phyloP scores from a whole-genome alignment of 2,329 filamentous ascomycete genomes.

The Beauveria medogensis region DNA sequence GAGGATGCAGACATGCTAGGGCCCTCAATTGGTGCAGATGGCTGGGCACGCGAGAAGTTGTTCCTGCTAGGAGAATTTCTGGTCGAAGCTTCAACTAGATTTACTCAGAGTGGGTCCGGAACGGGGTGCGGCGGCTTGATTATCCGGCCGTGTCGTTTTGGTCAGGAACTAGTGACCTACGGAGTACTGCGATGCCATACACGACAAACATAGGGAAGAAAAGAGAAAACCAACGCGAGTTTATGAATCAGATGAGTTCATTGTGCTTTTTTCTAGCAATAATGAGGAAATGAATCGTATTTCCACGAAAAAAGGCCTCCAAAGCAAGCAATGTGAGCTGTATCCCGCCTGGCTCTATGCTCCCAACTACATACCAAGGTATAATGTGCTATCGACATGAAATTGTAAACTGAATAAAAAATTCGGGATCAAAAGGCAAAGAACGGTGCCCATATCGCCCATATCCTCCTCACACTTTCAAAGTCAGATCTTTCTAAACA shows the following conservation, averaged over 20 bases:
- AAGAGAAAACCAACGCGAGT: background rate
- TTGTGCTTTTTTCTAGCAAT: background rate
- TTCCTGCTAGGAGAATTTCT: constrained; percentile 10
- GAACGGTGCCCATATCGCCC: background rate
- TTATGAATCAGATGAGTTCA: too few species aligned
- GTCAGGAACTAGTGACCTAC: too few species aligned
- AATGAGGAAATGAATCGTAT: background rate
- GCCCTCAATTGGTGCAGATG: constrained; percentile 17
- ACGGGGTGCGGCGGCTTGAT: constrained; percentile 1
- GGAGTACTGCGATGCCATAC: background rate
- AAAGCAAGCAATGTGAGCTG: background rate
- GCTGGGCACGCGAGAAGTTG: constrained; percentile 5
- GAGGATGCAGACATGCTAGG: constrained; percentile 15
- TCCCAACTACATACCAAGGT: constrained; percentile 1
- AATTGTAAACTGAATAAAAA: background rate
- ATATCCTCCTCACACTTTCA: background rate
- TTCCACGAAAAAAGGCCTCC: too few species aligned
- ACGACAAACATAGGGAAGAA: background rate
- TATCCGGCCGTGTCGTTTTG: background rate
- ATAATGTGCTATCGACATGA: background rate
- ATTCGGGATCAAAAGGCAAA: background rate
- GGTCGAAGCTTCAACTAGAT: background rate
- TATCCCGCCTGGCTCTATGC: background rate
- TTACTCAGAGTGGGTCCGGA: constrained; percentile 1
- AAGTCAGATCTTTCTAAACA: background rate